Conservation (phyloP, 257 asterid species). For the Eucommia ulmoides region DNA sequence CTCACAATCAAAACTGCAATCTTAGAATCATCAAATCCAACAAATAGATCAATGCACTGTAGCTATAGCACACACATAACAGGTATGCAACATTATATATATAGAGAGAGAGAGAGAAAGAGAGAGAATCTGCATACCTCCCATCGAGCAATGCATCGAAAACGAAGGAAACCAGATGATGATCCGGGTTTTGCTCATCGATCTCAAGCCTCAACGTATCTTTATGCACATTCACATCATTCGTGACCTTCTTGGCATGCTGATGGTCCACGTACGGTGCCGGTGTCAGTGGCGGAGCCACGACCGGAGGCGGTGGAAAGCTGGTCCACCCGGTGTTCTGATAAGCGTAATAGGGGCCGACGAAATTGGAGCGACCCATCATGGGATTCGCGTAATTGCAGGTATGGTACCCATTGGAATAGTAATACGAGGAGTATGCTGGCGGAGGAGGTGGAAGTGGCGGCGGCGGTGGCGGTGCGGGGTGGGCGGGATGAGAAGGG, state of each 20-base stretch:
- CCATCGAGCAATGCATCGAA: conserved; percentile 92
- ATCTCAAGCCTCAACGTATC: conserved; percentile 56
- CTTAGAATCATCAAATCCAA: no score
- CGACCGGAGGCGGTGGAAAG: conserved; percentile 17
- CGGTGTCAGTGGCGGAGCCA: conserved; percentile 12
- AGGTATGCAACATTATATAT: neutral
- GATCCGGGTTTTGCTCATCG: conserved; percentile 43
- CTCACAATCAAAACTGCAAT: no score
- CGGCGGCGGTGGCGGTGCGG: conserved; percentile 16
- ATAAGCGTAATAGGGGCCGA: conserved; percentile 28
- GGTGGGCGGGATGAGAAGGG: conserved; percentile 12
- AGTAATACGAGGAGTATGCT: conserved; percentile 23
- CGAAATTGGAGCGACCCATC: conserved; percentile 40
- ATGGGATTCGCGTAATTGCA: conserved; percentile 27
- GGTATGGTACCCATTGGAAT: conserved; percentile 15
- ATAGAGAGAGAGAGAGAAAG: neutral
- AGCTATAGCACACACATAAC: no score
- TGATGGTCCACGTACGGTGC: conserved; percentile 74
- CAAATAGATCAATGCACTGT: no score
- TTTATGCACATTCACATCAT: conserved; percentile 77
- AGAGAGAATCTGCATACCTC: conserved; percentile 34
- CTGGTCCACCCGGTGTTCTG: conserved; percentile 32
- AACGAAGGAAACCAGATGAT: conserved; percentile 59
- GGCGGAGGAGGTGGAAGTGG: conserved; percentile 26
- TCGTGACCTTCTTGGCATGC: conserved; percentile 69